These are phyloP conservation scores for Bombardia bombarda DNA, from an alignment of 495 filamentous ascomycete genomes.

Conservation along the genomic window DNA sequence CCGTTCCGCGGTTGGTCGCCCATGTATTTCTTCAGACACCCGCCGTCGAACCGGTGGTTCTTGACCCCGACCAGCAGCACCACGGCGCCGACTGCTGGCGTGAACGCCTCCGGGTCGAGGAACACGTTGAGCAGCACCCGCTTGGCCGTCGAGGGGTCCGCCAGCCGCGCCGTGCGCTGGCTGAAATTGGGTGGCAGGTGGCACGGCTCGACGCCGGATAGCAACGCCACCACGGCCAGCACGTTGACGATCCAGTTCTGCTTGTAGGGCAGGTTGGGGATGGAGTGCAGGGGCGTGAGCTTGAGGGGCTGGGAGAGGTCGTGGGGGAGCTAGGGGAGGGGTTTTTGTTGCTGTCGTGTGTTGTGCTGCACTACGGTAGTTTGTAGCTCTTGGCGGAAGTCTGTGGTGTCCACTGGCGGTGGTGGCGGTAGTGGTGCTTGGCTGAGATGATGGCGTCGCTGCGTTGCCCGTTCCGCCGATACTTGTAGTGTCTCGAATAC, in stretches of 20 bases:
- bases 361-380: constrained; percentile 6
- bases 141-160: constrained; percentile 33
- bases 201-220: constrained; percentile 30
- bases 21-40: constrained; percentile 38
- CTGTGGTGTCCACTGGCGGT: neutral
- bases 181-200: constrained; percentile 28
- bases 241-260: constrained; percentile 44
- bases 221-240: constrained; percentile 31
- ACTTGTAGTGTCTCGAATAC: constrained; percentile 8
- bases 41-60: constrained; percentile 40
- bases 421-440: neutral
- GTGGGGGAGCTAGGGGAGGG: constrained; percentile 16
- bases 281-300: constrained; percentile 31
- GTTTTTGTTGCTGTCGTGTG: constrained; percentile 2
- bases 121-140: constrained; percentile 37
- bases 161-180: constrained; percentile 34
- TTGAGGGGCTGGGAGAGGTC: constrained; percentile 24
- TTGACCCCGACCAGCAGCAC: constrained; percentile 38
- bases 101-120: constrained; percentile 34
- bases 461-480: neutral
- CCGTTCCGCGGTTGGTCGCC: constrained; percentile 27
- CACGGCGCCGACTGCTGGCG: constrained; percentile 30
- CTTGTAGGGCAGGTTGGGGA: constrained; percentile 37
- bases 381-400: neutral
- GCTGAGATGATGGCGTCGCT: too few relatives aligned